Conservation (phyloP, 345 rosid genomes). For the Syzygium grande region DNA sequence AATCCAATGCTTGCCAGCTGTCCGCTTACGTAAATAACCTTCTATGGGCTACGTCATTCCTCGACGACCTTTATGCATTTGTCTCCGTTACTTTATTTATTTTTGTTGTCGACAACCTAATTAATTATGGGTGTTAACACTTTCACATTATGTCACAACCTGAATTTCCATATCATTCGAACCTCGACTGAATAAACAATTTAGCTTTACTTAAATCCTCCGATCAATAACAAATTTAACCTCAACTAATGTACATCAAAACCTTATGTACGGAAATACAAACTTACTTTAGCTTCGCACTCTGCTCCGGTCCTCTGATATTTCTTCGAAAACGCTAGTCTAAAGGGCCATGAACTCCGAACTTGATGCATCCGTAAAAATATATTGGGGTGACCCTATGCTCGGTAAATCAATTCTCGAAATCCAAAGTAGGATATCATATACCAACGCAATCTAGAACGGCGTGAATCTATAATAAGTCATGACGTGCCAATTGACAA, state of each 20-base stretch:
- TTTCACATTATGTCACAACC: not conserved
- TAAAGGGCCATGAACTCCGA: accelerated
- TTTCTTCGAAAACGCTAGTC: not conserved
- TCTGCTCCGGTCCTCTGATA: not conserved
- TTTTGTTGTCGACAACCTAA: no score
- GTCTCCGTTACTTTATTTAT: no score
- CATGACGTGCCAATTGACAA: not conserved
- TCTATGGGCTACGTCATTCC: no score
- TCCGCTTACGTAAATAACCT: no score
- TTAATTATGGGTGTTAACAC: no score
- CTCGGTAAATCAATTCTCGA: not conserved
- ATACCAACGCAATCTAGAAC: not conserved
- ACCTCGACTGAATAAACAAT: not conserved
- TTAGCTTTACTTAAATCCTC: not conserved
- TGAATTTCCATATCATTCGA: not conserved
- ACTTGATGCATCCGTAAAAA: not conserved
- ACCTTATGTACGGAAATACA: not conserved
- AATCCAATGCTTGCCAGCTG: no score
- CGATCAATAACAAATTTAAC: not conserved
- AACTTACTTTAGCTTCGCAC: not conserved
- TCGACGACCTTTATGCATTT: no score
- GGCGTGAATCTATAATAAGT: no score
- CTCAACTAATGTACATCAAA: not conserved
- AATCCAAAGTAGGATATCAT: not conserved
- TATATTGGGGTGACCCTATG: not conserved